Percentiles rank a stretch among this genome's conserved stretches.
These are phyloP conservation scores for Stylosanthes scabra DNA, from an alignment of 331 rosid species.

Conservation along the genomic window DNA sequence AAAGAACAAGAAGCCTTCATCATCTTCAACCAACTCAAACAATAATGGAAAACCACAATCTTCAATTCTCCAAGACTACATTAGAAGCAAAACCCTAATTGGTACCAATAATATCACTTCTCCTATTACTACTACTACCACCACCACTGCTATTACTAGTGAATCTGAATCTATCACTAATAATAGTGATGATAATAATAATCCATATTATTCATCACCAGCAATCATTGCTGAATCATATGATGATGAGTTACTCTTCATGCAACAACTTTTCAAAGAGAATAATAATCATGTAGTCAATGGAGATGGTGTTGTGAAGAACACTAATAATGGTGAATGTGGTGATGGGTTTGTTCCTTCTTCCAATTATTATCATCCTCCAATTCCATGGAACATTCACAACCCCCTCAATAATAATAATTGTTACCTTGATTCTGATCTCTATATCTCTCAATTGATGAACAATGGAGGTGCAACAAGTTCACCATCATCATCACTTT, in stretches of 20 bases:
- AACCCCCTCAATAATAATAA: not conserved
- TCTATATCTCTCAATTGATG: slow-evolving; percentile 53
- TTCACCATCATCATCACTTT: slow-evolving; percentile 26
- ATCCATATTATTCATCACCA: slow-evolving; percentile 33
- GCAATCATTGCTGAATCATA: slow-evolving; percentile 37
- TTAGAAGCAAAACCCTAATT: slow-evolving; percentile 42
- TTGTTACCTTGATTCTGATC: slow-evolving; percentile 19
- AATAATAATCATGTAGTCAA: slow-evolving; percentile 12
- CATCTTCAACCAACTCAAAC: not conserved
- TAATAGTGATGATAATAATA: not conserved
- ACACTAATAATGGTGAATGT: not conserved
- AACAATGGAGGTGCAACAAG: slow-evolving; percentile 54
- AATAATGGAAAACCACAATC: slow-evolving; percentile 56
- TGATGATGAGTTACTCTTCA: slow-evolving; percentile 72
- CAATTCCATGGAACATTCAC: not conserved
- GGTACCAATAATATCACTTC: not conserved
- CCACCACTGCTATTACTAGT: slow-evolving; percentile 3
- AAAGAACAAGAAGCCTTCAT: slow-evolving; percentile 59
- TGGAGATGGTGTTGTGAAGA: not conserved
- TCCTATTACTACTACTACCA: not conserved
- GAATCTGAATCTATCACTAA: slow-evolving; percentile 39
- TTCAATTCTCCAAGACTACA: slow-evolving; percentile 79
- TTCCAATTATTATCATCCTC: not conserved
- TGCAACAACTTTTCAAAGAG: slow-evolving; percentile 62
- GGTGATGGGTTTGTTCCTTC: not conserved